Evolutionary conservation across 2,329 filamentous ascomycete species (phyloP).

Genomic region (Cladobotryum protrusum): DNA sequence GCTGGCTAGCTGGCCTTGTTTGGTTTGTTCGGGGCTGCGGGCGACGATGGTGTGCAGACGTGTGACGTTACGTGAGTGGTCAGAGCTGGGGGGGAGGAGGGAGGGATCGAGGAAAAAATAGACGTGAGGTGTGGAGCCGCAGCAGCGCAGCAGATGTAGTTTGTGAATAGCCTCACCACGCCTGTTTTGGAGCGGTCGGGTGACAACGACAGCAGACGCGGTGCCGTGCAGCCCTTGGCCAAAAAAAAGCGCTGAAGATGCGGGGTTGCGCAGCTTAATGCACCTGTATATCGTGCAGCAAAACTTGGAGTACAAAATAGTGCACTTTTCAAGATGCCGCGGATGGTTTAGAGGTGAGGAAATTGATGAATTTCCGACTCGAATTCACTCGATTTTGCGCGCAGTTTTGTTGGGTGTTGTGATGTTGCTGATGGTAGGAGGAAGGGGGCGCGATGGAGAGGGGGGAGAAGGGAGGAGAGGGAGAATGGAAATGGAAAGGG

Average conservation of each 20-base stretch:
- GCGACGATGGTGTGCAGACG: constrained; percentile 9
- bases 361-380: constrained; percentile 34
- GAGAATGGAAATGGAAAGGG: constrained; percentile 18
- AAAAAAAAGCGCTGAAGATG: constrained; percentile 20
- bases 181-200: constrained; percentile 17
- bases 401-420: constrained; percentile 22
- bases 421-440: background rate
- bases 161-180: constrained; percentile 38
- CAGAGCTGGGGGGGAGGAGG: constrained; percentile 8
- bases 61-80: constrained; percentile 20
- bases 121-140: constrained; percentile 10
- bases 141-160: constrained; percentile 5
- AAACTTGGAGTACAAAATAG: constrained; percentile 28
- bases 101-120: constrained; percentile 3
- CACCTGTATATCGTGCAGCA: constrained; percentile 23
- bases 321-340: constrained; percentile 30
- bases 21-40: constrained; percentile 7
- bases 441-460: constrained; percentile 25
- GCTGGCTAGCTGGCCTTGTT: constrained; percentile 2
- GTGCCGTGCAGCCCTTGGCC: constrained; percentile 6
- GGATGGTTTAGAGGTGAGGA: constrained; percentile 26
- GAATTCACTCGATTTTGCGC: constrained; percentile 22
- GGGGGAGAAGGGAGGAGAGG: constrained; percentile 18
- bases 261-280: constrained; percentile 19
- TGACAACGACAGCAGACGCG: constrained; percentile 13